Evolutionary conservation across 768 basidiomycete species (phyloP), one percentile per base, ranked within the genome.

Genomic region (Russula sp.): DNA sequence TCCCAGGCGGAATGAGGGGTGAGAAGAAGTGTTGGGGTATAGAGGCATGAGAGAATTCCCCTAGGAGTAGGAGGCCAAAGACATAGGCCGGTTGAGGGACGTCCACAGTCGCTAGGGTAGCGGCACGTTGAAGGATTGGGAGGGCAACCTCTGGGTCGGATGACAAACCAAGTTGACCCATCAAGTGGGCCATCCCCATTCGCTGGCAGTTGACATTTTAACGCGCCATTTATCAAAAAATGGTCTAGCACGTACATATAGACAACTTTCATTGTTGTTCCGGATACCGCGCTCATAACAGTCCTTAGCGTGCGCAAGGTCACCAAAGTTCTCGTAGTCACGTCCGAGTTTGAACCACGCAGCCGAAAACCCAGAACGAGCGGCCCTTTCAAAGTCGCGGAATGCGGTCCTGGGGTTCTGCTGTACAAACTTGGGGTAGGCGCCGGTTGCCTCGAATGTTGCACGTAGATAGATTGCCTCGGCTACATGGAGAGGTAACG

Each of bases 311-410:
- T 87, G 83, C 0, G 73, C 67, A 1, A 80, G 55, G 71, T 98
- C 93, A 27, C 85, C 86, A 64, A 90, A 93, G 50, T 84, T 85
- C 75, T 98, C 95, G 70, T 98, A 97, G 64, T 96, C 95, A 18
- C 93, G 77, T 0, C 92, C 96, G 0, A 98, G 80, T 31, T 87
- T 81, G 76, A 94, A 97, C 95, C 96, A 98, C 0, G 91, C 91
- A n/a, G 82, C 76, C 3, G 79, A 76, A 66, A 85, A 88, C 0
- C 95, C 94, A 0, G 80, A 83, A 31, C 89, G 79, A 0, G 94
- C 95, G 2, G 91, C 85, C 1, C 78, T 76, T 71, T 98, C 95
- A 69, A 90, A 97, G 70, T 94, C 93, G 27, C 91, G 80, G 76
- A 98, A 98, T 1, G 96, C 94, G 7, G 79, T 70, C 5, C 91